Evolutionary conservation across 2,329 filamentous ascomycete species (phyloP).

Genomic region (Biscogniauxia marginata): DNA sequence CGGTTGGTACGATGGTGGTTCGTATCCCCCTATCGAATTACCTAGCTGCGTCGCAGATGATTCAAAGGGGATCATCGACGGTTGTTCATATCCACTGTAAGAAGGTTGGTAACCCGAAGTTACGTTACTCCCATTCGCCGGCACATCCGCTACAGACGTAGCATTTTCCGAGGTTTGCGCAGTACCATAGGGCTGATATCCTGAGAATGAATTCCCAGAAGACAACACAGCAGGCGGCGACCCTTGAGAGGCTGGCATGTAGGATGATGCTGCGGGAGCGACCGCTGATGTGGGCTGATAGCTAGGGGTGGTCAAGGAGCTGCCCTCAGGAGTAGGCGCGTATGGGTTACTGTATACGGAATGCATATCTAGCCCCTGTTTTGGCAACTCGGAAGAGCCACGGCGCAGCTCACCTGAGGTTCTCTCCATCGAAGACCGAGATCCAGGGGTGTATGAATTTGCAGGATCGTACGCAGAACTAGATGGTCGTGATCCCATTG

Average conservation of each 20-base stretch:
- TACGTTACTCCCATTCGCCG: slow-evolving; percentile 14
- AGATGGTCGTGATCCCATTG: slow-evolving; percentile 33
- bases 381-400: slow-evolving; percentile 41
- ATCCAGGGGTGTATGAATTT: slow-evolving; percentile 29
- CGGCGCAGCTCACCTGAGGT: slow-evolving; percentile 43
- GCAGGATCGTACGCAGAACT: slow-evolving; percentile 38
- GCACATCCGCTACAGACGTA: slow-evolving; percentile 11
- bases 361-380: slow-evolving; percentile 40
- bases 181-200: slow-evolving; percentile 28
- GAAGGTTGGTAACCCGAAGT: slow-evolving; percentile 42
- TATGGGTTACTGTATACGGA: slow-evolving; percentile 34
- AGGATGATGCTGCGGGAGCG: slow-evolving; percentile 22
- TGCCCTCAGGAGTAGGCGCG: slow-evolving; percentile 29
- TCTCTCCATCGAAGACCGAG: slow-evolving; percentile 45
- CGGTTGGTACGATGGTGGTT: slow-evolving; percentile 62
- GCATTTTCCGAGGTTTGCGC: slow-evolving; percentile 14
- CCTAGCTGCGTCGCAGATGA: slow-evolving; percentile 26
- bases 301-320: slow-evolving; percentile 27
- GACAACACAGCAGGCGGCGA: slow-evolving; percentile 16
- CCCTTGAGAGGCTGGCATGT: slow-evolving; percentile 21
- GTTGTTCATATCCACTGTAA: slow-evolving; percentile 54
- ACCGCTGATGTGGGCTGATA: slow-evolving; percentile 30
- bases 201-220: slow-evolving; percentile 24
- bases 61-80: slow-evolving; percentile 36
- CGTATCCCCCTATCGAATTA: slow-evolving; percentile 47